Evolutionary conservation across 169 alveolate species (phyloP).

Genomic region (Babesia ovata): DNA sequence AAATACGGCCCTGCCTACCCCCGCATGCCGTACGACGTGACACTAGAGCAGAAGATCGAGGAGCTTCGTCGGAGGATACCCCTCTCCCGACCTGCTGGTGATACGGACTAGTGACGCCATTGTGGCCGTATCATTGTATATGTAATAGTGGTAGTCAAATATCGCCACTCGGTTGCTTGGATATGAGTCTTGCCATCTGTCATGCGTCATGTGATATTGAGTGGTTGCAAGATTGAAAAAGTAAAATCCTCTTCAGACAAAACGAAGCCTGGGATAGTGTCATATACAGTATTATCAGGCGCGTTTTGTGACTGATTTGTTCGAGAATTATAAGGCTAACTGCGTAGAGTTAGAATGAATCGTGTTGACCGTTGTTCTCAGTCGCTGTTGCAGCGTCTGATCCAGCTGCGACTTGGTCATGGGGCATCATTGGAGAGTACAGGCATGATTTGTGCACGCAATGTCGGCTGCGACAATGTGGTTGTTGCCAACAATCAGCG

Average conservation of each 20-base stretch:
- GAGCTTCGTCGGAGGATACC: constrained; percentile 74
- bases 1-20: constrained; percentile 79
- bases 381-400: neutral
- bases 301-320: too few relatives aligned
- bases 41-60: constrained; percentile 78
- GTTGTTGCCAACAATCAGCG: too few relatives aligned
- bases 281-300: too few relatives aligned
- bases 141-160: neutral
- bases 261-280: too few relatives aligned
- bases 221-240: too few relatives aligned
- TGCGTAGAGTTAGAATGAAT: neutral
- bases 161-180: neutral
- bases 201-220: too few relatives aligned
- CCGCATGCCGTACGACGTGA: constrained; percentile 79
- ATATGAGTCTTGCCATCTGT: too few relatives aligned
- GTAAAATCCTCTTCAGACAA: too few relatives aligned
- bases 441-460: too few relatives aligned
- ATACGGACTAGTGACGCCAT: neutral
- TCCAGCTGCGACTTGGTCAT: neutral
- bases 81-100: neutral
- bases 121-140: neutral
- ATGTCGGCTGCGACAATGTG: too few relatives aligned
- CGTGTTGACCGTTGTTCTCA: neutral
- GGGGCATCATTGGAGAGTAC: neutral
- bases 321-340: too few relatives aligned